Evolutionary conservation across 371 early-diverging fungal species (phyloP), one percentile per base, ranked within the genome.

Genomic region (Mycotypha africana): DNA sequence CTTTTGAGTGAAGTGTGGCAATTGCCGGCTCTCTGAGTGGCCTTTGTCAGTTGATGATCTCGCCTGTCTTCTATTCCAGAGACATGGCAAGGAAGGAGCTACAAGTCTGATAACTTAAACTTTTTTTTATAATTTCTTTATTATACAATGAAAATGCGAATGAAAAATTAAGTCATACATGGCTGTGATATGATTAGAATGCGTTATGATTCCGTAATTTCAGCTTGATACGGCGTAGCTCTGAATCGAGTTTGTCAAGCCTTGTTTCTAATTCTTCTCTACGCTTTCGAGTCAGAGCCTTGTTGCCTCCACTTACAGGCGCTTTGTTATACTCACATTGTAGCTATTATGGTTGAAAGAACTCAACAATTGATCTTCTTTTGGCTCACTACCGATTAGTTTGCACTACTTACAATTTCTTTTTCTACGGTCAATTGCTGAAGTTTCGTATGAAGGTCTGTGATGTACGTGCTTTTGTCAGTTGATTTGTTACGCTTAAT

Each of bases 301-400:
- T n/a, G 43, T 76, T 74, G 2, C 77, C 77, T 21, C 79, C 79
- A 32, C 70, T 63, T n/a, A 70, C 49, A 20, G 79, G 79, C 16
- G 75, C 67, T 54, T 76, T 76, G 48, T 76, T 76, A 42, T 76
- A 61, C 33, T 75, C 77, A 15, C 73, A 69, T 60, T 76, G 74
- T 28, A 53, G 58, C 58, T 58, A 41, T 23, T 22, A 33, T 19
- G 34, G 11, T 33, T 28, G 10, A 16, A 22, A 32, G n/a, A n/a
- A n/a, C 2, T 15, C 34, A 1, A 16, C 14, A 11, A 16, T 2
- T 24, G 2, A 2, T 1, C 2, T 36, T 26, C 5, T 16, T 5
- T 33, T 22, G 1, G 10, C 21, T 4, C 3, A n/a, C n/a, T n/a
- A n/a, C n/a, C n/a, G n/a, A n/a, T n/a, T n/a, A n/a, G n/a, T 17